These are phyloP conservation scores for Diversispora epigaea DNA, from an alignment of 192 early-diverging fungal species.

Conservation along the genomic window DNA sequence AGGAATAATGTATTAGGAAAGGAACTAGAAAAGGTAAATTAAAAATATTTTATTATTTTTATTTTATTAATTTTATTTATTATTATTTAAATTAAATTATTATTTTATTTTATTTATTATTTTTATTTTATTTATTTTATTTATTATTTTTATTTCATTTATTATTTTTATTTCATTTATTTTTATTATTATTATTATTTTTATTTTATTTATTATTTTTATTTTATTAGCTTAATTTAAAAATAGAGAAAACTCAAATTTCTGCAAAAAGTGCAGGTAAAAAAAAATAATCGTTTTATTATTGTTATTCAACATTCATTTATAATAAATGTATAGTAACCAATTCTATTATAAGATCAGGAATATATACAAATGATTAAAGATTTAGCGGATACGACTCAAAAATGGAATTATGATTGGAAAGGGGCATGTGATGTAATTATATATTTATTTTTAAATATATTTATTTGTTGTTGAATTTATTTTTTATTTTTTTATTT, in stretches of 20 bases:
- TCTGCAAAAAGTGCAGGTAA: constrained; percentile 45
- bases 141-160: neutral
- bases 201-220: neutral
- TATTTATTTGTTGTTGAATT: too few relatives aligned
- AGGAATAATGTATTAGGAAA: constrained; percentile 42
- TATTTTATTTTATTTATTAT: neutral
- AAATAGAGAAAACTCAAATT: constrained; percentile 47
- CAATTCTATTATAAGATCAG: constrained; percentile 31
- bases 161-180: neutral
- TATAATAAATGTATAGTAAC: too few relatives aligned
- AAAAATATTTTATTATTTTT: neutral
- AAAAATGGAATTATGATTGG: constrained; percentile 57
- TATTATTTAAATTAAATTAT: too few relatives aligned
- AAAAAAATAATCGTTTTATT: too few relatives aligned
- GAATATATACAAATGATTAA: constrained; percentile 57
- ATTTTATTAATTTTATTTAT: neutral
- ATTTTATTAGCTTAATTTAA: constrained; percentile 28
- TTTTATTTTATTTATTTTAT: neutral
- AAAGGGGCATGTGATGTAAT: constrained; percentile 56
- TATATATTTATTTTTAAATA: neutral
- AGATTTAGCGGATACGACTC: constrained; percentile 45
- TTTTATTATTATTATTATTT: neutral
- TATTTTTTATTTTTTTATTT: too few relatives aligned
- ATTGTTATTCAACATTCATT: too few relatives aligned
- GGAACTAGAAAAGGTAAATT: constrained; percentile 42